These are phyloP conservation scores for Aspergillus uvarum DNA, from an alignment of 2,329 filamentous ascomycete species.

Conservation along the genomic window DNA sequence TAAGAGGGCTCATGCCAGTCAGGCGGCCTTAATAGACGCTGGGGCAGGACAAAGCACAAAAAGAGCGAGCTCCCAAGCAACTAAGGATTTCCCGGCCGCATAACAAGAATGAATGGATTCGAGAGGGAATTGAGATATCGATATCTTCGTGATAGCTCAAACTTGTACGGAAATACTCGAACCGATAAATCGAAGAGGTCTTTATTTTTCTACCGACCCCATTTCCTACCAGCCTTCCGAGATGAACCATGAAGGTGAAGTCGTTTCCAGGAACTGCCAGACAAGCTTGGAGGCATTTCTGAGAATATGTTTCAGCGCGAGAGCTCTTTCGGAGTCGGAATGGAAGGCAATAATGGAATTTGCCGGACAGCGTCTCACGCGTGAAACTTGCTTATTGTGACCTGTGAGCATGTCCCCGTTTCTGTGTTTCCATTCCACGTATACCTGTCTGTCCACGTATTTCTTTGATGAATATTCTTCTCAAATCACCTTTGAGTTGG, in stretches of 20 bases:
- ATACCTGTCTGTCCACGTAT: not conserved
- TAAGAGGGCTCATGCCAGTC: not conserved
- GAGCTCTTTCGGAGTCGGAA: not conserved
- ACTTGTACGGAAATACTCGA: not conserved
- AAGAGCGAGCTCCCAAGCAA: not conserved
- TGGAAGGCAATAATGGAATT: not conserved
- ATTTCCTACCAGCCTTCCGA: not conserved
- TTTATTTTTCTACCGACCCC: not conserved
- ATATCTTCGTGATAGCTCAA: not conserved
- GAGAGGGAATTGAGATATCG: not conserved
- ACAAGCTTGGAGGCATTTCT: not conserved
- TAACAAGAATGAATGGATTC: not conserved
- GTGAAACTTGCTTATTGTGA: not conserved
- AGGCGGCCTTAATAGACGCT: no score
- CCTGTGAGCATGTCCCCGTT: constrained; percentile 6
- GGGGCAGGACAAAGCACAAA: not conserved
- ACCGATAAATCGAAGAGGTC: not conserved
- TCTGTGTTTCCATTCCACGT: not conserved
- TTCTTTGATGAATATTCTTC: not conserved
- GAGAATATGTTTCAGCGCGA: not conserved
- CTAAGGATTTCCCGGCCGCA: not conserved
- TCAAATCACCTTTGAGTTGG: not conserved
- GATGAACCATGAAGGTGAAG: not conserved
- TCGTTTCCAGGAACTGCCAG: not conserved
- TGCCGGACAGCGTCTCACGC: not conserved